phyloP scores from a whole-genome alignment of 139 green algal genomes.

The Tetradesmus obliquus region DNA sequence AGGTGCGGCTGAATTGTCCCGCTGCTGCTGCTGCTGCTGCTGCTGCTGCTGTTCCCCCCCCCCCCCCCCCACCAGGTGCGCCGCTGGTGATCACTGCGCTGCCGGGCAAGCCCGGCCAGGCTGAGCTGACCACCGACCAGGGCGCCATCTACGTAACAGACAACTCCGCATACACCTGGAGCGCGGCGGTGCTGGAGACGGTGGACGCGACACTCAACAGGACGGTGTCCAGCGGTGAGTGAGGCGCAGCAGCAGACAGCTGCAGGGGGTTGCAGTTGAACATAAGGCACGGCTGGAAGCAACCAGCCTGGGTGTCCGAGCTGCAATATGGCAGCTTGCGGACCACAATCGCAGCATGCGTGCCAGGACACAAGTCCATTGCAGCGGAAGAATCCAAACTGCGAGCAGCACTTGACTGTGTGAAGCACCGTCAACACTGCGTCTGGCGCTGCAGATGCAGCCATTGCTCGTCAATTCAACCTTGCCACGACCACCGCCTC shows the following conservation, averaged over 20 bases:
- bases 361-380: too few relatives aligned
- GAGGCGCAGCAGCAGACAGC: too few relatives aligned
- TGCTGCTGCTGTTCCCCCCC: neutral
- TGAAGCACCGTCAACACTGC: too few relatives aligned
- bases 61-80: slow-evolving; percentile 57
- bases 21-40: neutral
- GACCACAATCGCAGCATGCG: neutral
- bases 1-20: neutral
- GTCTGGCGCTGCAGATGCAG: too few relatives aligned
- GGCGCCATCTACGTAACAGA: slow-evolving; percentile 98
- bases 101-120: slow-evolving; percentile 67
- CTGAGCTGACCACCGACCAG: slow-evolving; percentile 98
- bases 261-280: neutral
- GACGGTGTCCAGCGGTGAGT: slow-evolving; percentile 83
- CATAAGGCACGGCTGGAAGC: neutral
- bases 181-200: slow-evolving; percentile 97
- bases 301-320: neutral
- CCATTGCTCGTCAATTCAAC: too few relatives aligned
- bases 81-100: slow-evolving; percentile 86
- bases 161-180: slow-evolving; percentile 97
- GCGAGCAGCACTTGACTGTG: too few relatives aligned
- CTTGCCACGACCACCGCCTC: too few relatives aligned
- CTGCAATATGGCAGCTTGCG: neutral
- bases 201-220: slow-evolving; percentile 99
- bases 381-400: too few relatives aligned